Evolutionary conservation across 495 filamentous ascomycete genomes (phyloP), one percentile per base, ranked within the genome.

Genomic region (Penicillium pulvis): DNA sequence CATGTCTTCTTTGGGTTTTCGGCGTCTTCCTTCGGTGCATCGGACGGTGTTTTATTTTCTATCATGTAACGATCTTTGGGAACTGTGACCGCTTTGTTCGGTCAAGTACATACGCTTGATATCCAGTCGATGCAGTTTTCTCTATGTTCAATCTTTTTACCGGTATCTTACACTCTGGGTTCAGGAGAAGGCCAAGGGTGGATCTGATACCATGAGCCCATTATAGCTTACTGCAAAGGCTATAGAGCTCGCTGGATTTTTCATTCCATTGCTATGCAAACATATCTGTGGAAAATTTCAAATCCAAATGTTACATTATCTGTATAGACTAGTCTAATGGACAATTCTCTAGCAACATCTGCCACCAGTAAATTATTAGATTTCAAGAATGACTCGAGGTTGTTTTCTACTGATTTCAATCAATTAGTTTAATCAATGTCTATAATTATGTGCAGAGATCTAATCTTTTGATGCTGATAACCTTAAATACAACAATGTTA

Each of bases 31-130:
- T 56, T 36, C 56, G 62, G 67, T 77, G 75, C 74, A 78, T 79
- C 58, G 74, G 71, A 69, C 60, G 77, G 77, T 74, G 77, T 80
- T 55, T 48, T 51, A 24, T 61, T 42, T 58, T 24, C 46, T 36
- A 39, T 48, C 56, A 56, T 30, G 66, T 36, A 1, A 41, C 39
- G 59, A 56, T 55, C 61, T 57, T 55, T 51, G 53, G 43, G 35
- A 44, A 59, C 51, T 23, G 20, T 57, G 35, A 7, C 51, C 59
- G 60, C 58, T 58, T 65, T 47, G 56, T 47, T 60, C 66, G 59
- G 60, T 55, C 60, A 49, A 56, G 55, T 68, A 70, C 60, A 71
- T 67, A 63, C 54, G 59, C 57, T 68, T 71, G 67, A 77, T 77
- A 75, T 72, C 71, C 71, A 67, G 66, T 68, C 44, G 46, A 70